phyloP scores from a whole-genome alignment of 148 eudicot species.

The Diospyros kaki region DNA sequence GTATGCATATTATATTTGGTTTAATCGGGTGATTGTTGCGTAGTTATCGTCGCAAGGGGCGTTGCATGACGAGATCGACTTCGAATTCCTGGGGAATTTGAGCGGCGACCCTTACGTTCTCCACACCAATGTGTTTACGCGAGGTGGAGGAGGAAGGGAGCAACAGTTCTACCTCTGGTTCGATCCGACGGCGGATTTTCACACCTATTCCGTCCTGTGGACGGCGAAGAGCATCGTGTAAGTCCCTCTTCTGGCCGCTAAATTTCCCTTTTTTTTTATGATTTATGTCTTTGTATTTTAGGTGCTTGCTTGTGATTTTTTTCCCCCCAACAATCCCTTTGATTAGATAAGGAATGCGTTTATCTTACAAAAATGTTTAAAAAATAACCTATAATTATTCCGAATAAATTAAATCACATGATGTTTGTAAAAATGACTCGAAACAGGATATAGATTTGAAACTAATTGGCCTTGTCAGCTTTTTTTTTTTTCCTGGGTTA shows the following conservation, averaged over 20 bases:
- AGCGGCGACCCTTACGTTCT: conserved; percentile 25
- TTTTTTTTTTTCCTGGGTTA: no score
- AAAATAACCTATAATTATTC: no score
- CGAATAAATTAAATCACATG: no score
- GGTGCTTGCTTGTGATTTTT: no score
- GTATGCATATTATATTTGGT: background rate
- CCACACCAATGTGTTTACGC: conserved; percentile 20
- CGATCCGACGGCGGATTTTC: conserved; percentile 27
- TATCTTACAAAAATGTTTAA: no score
- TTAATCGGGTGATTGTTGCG: background rate
- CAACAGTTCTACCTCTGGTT: conserved; percentile 27
- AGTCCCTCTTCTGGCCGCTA: background rate
- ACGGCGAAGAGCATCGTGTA: conserved; percentile 18
- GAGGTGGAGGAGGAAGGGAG: conserved; percentile 23
- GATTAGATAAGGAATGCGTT: no score
- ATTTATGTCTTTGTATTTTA: no score
- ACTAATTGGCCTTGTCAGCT: no score
- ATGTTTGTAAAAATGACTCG: no score
- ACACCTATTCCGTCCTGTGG: conserved; percentile 25
- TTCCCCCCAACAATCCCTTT: no score
- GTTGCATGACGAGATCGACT: conserved; percentile 17
- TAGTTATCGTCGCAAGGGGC: conserved; percentile 16
- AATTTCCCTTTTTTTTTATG: no score
- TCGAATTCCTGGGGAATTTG: conserved; percentile 25
- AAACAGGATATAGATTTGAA: no score